Base-by-base conservation (phyloP, 2,329 filamentous ascomycete genomes). In the Penicillium sp. region DNA sequence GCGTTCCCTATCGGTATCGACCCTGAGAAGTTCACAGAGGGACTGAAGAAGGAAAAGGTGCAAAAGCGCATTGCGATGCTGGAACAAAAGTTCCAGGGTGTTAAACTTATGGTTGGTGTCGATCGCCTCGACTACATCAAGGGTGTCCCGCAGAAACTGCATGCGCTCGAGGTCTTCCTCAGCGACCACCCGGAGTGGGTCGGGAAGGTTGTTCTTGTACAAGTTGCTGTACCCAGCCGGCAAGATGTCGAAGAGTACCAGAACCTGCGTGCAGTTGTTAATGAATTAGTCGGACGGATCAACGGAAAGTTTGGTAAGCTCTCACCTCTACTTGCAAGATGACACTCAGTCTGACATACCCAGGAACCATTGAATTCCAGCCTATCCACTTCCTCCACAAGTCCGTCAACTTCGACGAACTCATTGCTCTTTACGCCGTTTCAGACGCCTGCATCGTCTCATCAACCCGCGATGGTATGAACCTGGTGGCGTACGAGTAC, bases 91-190 rank as follows among this genome's bases (percentile, higher is more conserved):
- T 99, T 97, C 68, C 88, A 96, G 62, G 93, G 92, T 44, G 90
- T 96, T 65, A 97, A 97, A 78, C 83, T 97, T 60, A 96, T 99
- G 65, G 93, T 97, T 36, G 93, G 94, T 58, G 94, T 97, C 48
- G 94, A 99, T 72, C 89, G 94, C 46, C 83, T 97, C 47, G 94
- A 99, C 75, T 97, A 99, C 76, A 97, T 97, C 84, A 97, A 97
- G 77, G 94, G 94, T 59, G 92, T 99, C 9, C 94, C 94, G 0
- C 94, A 99, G 75, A 99, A 99, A 74, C 81, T 99, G 9, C 94
- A 97, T 68, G 93, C 94, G 2, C 84, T 97, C 40, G 94, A 99
- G 73, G 91, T 97, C 4, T 97, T 99, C 79, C 80, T 99, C 31
- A 96, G 92, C 0, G 93, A 97, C 68, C 92, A 99, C 67, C 94